These are phyloP conservation scores for Straminergon stramineum DNA, from an alignment of 225 moss, liverwort and hornwort species.

Conservation along the genomic window DNA sequence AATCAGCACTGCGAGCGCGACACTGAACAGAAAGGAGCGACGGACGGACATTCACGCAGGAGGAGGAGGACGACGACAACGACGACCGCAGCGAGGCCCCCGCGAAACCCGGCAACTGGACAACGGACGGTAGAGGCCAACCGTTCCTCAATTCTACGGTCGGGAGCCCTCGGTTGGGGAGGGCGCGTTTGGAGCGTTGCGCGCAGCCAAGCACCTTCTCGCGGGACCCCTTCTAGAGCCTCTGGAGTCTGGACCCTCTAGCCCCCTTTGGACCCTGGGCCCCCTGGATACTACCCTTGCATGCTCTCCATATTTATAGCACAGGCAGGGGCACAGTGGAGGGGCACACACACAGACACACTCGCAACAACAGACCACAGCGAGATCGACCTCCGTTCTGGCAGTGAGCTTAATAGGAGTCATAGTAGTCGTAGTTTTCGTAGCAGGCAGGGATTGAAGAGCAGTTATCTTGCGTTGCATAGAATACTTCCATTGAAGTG, in stretches of 20 bases:
- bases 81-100: no score
- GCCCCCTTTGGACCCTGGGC: not conserved
- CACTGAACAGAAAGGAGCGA: not conserved
- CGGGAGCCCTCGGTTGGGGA: not conserved
- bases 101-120: not conserved
- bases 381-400: not conserved
- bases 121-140: not conserved
- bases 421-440: not conserved
- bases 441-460: not conserved
- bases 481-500: not conserved
- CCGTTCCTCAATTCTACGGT: conserved; percentile 6
- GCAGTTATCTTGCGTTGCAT: not conserved
- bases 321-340: not conserved
- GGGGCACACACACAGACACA: not conserved
- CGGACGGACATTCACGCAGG: not conserved
- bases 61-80: not conserved
- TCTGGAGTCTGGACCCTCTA: not conserved
- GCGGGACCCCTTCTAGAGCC: not conserved
- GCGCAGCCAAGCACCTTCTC: not conserved
- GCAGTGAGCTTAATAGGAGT: not conserved
- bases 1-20: not conserved
- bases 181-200: not conserved
- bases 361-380: not conserved
- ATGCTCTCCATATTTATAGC: conserved; percentile 9
- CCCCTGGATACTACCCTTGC: not conserved